Base-by-base conservation (phyloP, 306 rosid genomes). In the Quercus alba region DNA sequence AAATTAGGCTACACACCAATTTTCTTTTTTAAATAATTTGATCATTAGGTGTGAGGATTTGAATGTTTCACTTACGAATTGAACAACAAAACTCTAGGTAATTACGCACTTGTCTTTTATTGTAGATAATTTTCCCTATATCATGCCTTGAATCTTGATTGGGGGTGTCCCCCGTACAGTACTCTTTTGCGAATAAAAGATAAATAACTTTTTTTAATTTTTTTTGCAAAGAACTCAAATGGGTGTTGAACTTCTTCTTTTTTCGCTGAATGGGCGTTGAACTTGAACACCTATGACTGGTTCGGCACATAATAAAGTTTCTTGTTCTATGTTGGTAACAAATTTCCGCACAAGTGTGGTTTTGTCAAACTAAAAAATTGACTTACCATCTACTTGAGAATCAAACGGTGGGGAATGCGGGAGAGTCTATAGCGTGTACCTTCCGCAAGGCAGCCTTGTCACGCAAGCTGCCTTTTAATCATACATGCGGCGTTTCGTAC, bases 381-480 rank as follows among this genome's bases (percentile, higher is more conserved):
- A 58, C 51, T 0, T 5, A 15, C 14, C 72, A 21, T 3, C 25
- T 5, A 9, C 72, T n/a, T 33, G 51, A n/a, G 20, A 19, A 33
- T 31, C 52, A 67, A 6, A 30, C 19, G 19, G 31, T 23, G 20
- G 46, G 17, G 6, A 14, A 57, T 41, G 46, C 46, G 6, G 3
- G 25, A 17, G 2, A 38, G 57, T 20, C 57, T 13, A 70, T 21
- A 61, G 23, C 78, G 71, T 38, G 78, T 5, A 17, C 57, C 23
- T 56, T 70, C 71, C 71, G 78, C 59, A 75, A 75, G 78, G 70
- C 71, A 15, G 8, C 41, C 70, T 59, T 38, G 5, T 4, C 23
- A 75, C 11, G 57, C 58, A 75, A 70, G 57, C 71, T 15, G 20
- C 57, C 78, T 14, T 44, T 23, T 57, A 33, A 74, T 57, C 20